phyloP scores from a whole-genome alignment of 1,139 yeast species.

The Protomyces lactucae-debilis region DNA sequence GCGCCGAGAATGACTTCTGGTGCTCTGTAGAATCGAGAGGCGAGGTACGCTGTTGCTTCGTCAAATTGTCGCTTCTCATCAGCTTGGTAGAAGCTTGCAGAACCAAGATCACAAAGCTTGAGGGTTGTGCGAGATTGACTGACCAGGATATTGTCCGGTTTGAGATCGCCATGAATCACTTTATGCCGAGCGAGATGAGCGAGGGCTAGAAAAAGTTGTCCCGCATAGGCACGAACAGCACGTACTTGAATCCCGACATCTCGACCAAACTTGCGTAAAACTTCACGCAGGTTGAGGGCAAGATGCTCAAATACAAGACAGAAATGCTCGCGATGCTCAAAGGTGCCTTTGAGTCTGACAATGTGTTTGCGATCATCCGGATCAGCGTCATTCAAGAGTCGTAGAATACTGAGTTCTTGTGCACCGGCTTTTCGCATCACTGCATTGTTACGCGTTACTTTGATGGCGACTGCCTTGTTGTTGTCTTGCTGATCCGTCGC shows the following conservation, averaged over 20 bases:
- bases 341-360: slow-evolving; percentile 67
- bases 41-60: slow-evolving; percentile 80
- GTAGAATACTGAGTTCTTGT: slow-evolving; percentile 68
- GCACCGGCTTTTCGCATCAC: slow-evolving; percentile 57
- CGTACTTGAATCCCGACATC: slow-evolving; percentile 57
- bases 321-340: slow-evolving; percentile 80
- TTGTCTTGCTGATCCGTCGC: slow-evolving; percentile 33
- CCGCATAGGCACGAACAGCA: slow-evolving; percentile 76
- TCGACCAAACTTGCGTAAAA: slow-evolving; percentile 70
- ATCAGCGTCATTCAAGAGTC: slow-evolving; percentile 66
- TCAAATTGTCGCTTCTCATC: slow-evolving; percentile 37
- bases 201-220: slow-evolving; percentile 72
- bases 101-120: slow-evolving; percentile 84
- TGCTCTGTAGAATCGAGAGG: slow-evolving; percentile 81
- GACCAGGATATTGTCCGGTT: slow-evolving; percentile 79
- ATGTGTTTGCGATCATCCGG: slow-evolving; percentile 59
- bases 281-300: slow-evolving; percentile 70
- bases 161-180: slow-evolving; percentile 79
- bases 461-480: slow-evolving; percentile 65
- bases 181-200: slow-evolving; percentile 69
- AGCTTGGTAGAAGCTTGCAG: slow-evolving; percentile 50
- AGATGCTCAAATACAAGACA: slow-evolving; percentile 80
- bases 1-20: slow-evolving; percentile 88
- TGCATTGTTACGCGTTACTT: slow-evolving; percentile 54
- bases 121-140: slow-evolving; percentile 76